Conservation (phyloP, 192 early-diverging fungal species). For the Coemansia sp. region DNA sequence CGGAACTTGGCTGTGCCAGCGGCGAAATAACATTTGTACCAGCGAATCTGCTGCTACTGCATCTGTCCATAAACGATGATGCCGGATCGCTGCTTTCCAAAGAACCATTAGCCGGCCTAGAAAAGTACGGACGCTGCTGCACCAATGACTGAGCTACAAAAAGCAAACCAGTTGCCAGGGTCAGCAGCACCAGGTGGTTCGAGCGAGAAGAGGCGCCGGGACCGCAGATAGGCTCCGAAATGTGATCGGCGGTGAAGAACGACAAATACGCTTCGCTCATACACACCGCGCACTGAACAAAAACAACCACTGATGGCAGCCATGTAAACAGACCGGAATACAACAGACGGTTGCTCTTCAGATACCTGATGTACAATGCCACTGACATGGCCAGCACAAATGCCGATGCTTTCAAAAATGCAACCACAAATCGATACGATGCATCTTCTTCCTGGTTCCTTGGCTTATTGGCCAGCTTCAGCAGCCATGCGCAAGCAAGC, state of each 20-base stretch:
- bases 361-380: not conserved
- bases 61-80: not conserved
- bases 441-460: not conserved
- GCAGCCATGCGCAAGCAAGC: not conserved
- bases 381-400: not conserved
- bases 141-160: constrained; percentile 10
- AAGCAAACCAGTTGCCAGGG: not conserved
- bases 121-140: constrained; percentile 34
- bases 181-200: constrained; percentile 15
- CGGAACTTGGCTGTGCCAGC: constrained; percentile 20
- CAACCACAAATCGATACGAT: not conserved
- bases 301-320: constrained; percentile 15
- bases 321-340: constrained; percentile 31
- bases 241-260: constrained; percentile 25
- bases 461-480: no score
- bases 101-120: constrained; percentile 4
- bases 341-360: constrained; percentile 11
- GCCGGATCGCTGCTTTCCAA: not conserved
- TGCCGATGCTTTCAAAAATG: not conserved
- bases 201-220: constrained; percentile 19
- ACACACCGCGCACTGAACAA: constrained; percentile 8
- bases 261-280: constrained; percentile 27
- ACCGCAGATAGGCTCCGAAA: constrained; percentile 17
- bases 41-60: not conserved
- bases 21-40: constrained; percentile 16